A percentile compares a stretch with the other conserved stretches of the same genome.
Evolutionary conservation across 2,329 filamentous ascomycete species (phyloP).

Genomic region (Hypomyces perniciosus): DNA sequence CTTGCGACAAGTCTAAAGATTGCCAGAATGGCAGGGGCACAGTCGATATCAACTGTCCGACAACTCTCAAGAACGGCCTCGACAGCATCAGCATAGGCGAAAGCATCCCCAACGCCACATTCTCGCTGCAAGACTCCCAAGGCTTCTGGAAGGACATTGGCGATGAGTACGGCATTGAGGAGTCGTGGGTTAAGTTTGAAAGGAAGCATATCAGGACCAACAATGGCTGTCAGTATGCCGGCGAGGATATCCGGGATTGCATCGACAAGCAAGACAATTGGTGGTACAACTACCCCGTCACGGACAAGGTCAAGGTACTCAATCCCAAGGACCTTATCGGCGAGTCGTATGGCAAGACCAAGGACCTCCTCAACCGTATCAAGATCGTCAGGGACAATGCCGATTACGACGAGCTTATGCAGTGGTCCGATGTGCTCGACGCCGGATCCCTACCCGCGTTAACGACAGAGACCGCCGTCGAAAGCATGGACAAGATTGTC

Average conservation of each 20-base stretch:
- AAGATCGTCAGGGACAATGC: conserved; percentile 2
- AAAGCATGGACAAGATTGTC: conserved; percentile 22
- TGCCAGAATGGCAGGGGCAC: conserved; percentile 7
- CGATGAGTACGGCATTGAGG: conserved; percentile 14
- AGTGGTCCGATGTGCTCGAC: conserved; percentile 11
- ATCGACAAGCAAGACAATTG: conserved; percentile 4
- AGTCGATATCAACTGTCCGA: conserved; percentile 7
- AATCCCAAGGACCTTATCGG: conserved; percentile 19
- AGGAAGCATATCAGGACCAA: background rate
- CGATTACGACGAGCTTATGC: background rate
- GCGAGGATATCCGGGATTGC: conserved; percentile 9
- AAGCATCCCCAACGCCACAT: conserved; percentile 13
- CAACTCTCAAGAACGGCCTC: conserved; percentile 8
- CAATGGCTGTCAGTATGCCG: conserved; percentile 13
- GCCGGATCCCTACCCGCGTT: conserved; percentile 16
- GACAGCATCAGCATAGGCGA: background rate
- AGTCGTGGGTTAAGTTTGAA: conserved; percentile 15
- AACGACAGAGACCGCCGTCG: conserved; percentile 18
- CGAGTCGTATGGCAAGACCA: conserved; percentile 9
- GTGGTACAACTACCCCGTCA: conserved; percentile 2
- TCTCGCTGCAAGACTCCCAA: conserved; percentile 14
- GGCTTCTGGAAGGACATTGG: conserved; percentile 16
- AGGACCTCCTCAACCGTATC: conserved; percentile 3
- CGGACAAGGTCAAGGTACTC: conserved; percentile 10
- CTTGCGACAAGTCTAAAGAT: conserved; percentile 4